phyloP scores from a whole-genome alignment of 345 rosid species.

The Raphanus sativus region DNA sequence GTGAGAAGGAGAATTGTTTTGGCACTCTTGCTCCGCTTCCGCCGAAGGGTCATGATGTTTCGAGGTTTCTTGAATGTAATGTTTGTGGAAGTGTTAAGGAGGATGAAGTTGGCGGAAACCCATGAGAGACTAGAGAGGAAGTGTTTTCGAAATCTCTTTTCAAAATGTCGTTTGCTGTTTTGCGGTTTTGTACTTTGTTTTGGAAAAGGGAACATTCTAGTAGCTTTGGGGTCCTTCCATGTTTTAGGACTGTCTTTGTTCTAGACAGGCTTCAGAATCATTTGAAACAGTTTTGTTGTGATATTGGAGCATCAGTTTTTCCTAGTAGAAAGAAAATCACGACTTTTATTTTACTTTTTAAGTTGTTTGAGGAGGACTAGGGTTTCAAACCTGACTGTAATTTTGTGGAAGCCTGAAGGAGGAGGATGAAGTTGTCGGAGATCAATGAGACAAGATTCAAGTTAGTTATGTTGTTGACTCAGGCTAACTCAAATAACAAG shows the following conservation, averaged over 20 bases:
- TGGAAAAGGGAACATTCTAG: background rate
- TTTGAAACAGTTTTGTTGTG: background rate
- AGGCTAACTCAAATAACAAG: too few relatives aligned
- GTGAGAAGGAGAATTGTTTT: slow-evolving; percentile 59
- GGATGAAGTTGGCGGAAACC: slow-evolving; percentile 35
- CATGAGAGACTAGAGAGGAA: slow-evolving; percentile 5
- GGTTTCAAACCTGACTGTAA: too few relatives aligned
- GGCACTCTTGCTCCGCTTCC: slow-evolving; percentile 85
- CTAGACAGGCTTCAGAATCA: background rate
- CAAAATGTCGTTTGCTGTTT: background rate
- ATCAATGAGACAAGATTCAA: too few relatives aligned
- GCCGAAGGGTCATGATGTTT: slow-evolving; percentile 36
- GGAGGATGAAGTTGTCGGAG: too few relatives aligned
- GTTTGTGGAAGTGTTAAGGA: slow-evolving; percentile 69
- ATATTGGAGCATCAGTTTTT: background rate
- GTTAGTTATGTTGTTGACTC: too few relatives aligned
- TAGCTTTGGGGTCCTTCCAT: background rate
- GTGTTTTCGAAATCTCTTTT: background rate
- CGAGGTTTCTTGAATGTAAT: slow-evolving; percentile 74
- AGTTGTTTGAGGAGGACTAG: too few relatives aligned
- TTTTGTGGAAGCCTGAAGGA: too few relatives aligned
- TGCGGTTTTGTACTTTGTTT: background rate
- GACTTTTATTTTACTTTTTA: too few relatives aligned
- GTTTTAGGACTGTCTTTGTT: background rate
- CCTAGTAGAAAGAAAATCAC: too few relatives aligned